Evolutionary conservation across 2,329 filamentous ascomycete genomes (phyloP), one percentile per base, ranked within the genome.

Genomic region (Pseudogymnoascus sp.): DNA sequence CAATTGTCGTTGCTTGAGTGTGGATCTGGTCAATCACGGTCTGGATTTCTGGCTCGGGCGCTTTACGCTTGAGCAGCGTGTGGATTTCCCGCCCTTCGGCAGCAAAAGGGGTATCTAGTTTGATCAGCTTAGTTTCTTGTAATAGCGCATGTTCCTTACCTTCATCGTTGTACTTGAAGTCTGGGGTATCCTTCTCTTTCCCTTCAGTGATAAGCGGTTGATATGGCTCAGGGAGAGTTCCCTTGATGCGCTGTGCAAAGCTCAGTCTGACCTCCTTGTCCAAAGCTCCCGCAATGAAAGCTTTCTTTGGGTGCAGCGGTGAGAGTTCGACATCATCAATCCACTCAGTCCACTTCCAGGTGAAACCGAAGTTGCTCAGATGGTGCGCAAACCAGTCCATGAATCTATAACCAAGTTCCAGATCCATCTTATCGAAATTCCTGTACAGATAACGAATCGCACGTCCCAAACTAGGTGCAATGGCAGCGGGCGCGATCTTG

Each of bases 341-440:
- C 95, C 95, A 99, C 77, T 99, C 95, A 14, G 89, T 88, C 95
- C 95, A 99, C 77, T 97, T 97, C 95, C 95, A 99, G 8, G 95
- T 95, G 74, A 97, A 99, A 62, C 96, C 95, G 73, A 99, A 99
- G 78, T 99, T 99, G 78, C 93, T 97, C 68, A 99, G 79, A 78
- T 99, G 95, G 75, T 99, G 95, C 16, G 93, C 85, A 73, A 99
- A 99, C 95, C 95, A 99, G 74, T 97, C 93, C 73, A 96, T 81
- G 77, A 97, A 97, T 25, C 95, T 86, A 71, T 93, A 89, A 63
- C 81, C 84, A 46, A 99, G 79, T 76, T 97, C 93, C 59, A 97
- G 80, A 72, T 99, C 95, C 80, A 97, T 87, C 2, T 83, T 84
- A 64, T 91, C 87, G 8, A 90, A 80, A 73, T 89, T 92, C 66